Conservation (phyloP, 768 basidiomycete species). For the Amanita muscaria region DNA sequence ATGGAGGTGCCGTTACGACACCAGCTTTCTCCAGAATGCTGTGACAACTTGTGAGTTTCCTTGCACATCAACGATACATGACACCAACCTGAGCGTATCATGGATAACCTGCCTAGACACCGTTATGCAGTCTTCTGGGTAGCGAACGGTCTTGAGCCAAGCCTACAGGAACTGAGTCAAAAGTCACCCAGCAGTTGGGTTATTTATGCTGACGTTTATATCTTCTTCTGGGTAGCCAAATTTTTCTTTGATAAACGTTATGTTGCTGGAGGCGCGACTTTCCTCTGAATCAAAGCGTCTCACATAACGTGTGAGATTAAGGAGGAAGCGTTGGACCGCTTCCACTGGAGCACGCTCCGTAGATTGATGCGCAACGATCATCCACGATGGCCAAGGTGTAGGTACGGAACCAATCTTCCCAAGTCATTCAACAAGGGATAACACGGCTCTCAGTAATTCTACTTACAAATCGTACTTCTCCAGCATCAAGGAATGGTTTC, state of each 20-base stretch:
- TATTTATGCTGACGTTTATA: constrained; percentile 45
- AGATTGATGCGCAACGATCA: constrained; percentile 78
- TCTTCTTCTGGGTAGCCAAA: constrained; percentile 83
- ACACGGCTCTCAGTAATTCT: constrained; percentile 7
- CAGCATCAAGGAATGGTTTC: constrained; percentile 66
- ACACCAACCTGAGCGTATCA: constrained; percentile 59
- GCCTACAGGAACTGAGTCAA: constrained; percentile 33
- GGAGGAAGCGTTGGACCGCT: constrained; percentile 51
- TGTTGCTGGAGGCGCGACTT: constrained; percentile 46
- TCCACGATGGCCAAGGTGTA: constrained; percentile 97
- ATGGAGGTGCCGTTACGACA: constrained; percentile 49
- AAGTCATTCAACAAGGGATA: neutral
- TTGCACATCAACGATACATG: constrained; percentile 1
- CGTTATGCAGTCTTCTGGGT: constrained; percentile 54
- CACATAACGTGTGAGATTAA: constrained; percentile 55
- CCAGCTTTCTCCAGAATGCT: constrained; percentile 75
- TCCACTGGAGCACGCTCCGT: constrained; percentile 42
- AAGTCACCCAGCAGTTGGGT: neutral
- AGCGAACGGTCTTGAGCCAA: constrained; percentile 77
- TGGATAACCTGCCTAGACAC: constrained; percentile 59
- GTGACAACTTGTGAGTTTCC: constrained; percentile 2
- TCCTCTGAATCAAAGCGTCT: constrained; percentile 54
- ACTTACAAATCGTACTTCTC: constrained; percentile 76
- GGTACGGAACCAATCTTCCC: constrained; percentile 71
- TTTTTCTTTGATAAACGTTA: constrained; percentile 66